Conservation (phyloP, 352 stramenopile genomes). For the Pythium brassicae region DNA sequence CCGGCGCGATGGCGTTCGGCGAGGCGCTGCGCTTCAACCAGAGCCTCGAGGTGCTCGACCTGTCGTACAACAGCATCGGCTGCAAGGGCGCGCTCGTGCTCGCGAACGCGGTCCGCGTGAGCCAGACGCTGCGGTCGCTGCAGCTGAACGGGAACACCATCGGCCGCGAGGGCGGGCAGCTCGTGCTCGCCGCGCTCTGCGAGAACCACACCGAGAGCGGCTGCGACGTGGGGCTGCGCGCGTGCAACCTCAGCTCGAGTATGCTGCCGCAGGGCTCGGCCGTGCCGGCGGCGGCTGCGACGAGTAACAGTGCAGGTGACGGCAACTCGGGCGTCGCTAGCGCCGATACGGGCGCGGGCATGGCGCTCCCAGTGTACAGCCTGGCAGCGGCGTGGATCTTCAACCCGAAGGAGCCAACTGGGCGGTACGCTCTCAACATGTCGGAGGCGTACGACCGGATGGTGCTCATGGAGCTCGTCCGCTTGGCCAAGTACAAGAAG, state of each 20-base stretch:
- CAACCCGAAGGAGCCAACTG: slow-evolving; percentile 63
- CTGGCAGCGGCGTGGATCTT: slow-evolving; percentile 44
- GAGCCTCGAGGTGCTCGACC: slow-evolving; percentile 53
- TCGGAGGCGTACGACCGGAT: slow-evolving; percentile 73
- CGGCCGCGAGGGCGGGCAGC: slow-evolving; percentile 59
- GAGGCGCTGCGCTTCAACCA: slow-evolving; percentile 61
- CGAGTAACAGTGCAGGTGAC: background rate
- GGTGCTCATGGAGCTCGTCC: slow-evolving; percentile 71
- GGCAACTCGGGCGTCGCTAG: background rate
- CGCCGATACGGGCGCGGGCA: background rate
- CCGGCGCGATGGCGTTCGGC: slow-evolving; percentile 72
- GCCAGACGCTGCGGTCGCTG: slow-evolving; percentile 50
- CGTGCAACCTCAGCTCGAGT: slow-evolving; percentile 49
- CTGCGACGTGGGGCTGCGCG: slow-evolving; percentile 54
- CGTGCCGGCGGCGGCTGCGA: background rate
- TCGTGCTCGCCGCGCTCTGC: slow-evolving; percentile 62
- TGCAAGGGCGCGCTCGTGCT: slow-evolving; percentile 70
- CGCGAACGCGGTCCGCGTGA: slow-evolving; percentile 57
- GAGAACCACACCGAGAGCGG: slow-evolving; percentile 46
- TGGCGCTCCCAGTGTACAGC: slow-evolving; percentile 37
- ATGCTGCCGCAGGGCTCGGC: slow-evolving; percentile 9
- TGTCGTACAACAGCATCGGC: slow-evolving; percentile 78
- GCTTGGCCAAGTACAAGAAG: slow-evolving; percentile 63
- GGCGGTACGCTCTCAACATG: slow-evolving; percentile 64
- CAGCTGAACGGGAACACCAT: slow-evolving; percentile 79